Evolutionary conservation across 768 basidiomycete genomes (phyloP), one percentile per base, ranked within the genome.

Genomic region (Galerina sulciceps): DNA sequence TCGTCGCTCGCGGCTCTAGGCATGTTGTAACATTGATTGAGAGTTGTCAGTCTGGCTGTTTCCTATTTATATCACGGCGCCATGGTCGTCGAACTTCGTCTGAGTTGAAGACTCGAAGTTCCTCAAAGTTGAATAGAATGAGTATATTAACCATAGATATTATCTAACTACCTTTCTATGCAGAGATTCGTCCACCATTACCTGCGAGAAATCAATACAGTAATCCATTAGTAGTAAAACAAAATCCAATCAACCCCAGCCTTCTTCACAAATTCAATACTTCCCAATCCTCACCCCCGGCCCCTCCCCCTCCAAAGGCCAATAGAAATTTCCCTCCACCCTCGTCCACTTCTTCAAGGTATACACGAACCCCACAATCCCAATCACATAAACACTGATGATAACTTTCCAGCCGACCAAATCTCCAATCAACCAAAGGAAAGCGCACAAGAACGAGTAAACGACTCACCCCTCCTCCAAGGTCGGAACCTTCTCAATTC

Each of bases 401-500:
- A 93, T 86, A 0, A 71, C 89, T 92, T 66, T 14, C 45, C 37
- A 42, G 37, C 20, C n/a, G n/a, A n/a, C n/a, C n/a, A n/a, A n/a
- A n/a, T n/a, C n/a, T n/a, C n/a, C n/a, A n/a, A n/a, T n/a, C n/a
- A n/a, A 42, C 26, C 11, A 44, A 51, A 60, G 15, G 0, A 17
- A 4, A 15, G 43, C 14, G 20, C 41, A 57, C 48, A 40, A 57
- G 47, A 62, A 67, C 14, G 40, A n/a, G n/a, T n/a, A n/a, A n/a
- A n/a, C n/a, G n/a, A 43, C 15, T 55, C 55, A 90, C 90, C 65
- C 63, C 66, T 73, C 70, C 81, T 85, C 58, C 77, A 75, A 20
- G 73, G 67, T 0, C 87, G 87, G 64, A 82, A 86, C 54, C 74
- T 71, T 40, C 66, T 64, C 36, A 91, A 66, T 57, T 94, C 93